phyloP scores from a whole-genome alignment of 2,329 filamentous ascomycete species.

The Trichoderma pleuroti region DNA sequence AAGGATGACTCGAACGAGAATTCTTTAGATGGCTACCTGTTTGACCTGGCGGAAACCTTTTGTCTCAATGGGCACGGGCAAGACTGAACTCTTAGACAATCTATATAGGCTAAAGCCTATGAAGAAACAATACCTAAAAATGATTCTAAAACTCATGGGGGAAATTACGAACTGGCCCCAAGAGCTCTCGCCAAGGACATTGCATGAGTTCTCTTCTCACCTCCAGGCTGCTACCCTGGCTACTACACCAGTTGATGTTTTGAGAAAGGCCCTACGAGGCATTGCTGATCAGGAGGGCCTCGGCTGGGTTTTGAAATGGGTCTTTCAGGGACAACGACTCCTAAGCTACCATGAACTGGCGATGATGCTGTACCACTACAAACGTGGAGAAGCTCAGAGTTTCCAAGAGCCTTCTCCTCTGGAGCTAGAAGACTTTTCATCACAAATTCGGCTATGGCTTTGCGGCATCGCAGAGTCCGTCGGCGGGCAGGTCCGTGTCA shows the following conservation, averaged over 20 bases:
- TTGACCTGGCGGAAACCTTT: neutral
- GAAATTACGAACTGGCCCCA: neutral
- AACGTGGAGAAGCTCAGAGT: neutral
- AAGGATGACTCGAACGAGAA: neutral
- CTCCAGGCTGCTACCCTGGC: neutral
- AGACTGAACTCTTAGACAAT: neutral
- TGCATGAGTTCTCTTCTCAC: neutral
- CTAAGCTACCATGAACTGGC: neutral
- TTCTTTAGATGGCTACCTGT: neutral
- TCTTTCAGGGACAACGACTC: neutral
- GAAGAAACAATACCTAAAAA: neutral
- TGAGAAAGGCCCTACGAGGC: neutral
- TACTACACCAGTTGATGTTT: neutral
- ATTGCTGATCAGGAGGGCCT: neutral
- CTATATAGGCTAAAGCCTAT: neutral
- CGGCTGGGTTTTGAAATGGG: neutral
- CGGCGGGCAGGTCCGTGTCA: neutral
- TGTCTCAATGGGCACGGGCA: neutral
- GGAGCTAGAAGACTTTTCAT: neutral
- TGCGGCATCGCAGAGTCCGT: neutral
- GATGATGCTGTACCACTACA: neutral
- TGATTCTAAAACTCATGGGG: neutral
- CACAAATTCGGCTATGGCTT: neutral
- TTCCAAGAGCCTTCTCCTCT: neutral
- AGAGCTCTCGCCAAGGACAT: neutral